Percentiles rank a stretch among this genome's conserved stretches.
These are phyloP conservation scores for Pyrenula aspistea DNA, from an alignment of 495 filamentous ascomycete genomes.

Conservation along the genomic window DNA sequence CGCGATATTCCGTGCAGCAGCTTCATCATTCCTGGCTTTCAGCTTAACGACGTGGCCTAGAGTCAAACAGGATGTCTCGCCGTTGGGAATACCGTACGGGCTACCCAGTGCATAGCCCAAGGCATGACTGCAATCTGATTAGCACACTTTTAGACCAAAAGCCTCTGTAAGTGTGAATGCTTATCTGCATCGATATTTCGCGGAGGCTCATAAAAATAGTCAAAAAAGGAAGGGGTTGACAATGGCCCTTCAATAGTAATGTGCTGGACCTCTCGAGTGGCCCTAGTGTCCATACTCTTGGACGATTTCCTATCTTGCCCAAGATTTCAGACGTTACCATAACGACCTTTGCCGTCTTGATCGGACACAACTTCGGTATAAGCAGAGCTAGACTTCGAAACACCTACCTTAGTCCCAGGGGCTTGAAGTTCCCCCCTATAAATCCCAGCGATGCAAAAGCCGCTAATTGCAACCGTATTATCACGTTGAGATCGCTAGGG, in stretches of 20 bases:
- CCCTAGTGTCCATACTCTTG: not conserved
- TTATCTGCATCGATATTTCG: not conserved
- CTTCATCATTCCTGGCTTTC: not conserved
- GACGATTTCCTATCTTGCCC: not conserved
- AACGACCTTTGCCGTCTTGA: not conserved
- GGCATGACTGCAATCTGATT: slow-evolving; percentile 27
- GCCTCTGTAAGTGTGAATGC: not conserved
- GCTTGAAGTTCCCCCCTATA: slow-evolving; percentile 22
- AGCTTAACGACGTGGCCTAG: not conserved
- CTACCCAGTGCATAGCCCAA: slow-evolving; percentile 36
- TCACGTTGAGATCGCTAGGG: slow-evolving; percentile 25
- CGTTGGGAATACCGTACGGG: slow-evolving; percentile 31
- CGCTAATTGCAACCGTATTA: slow-evolving; percentile 32
- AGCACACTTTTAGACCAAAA: slow-evolving; percentile 14
- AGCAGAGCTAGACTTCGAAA: not conserved
- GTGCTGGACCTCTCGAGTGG: not conserved
- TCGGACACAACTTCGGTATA: not conserved
- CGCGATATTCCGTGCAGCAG: not conserved
- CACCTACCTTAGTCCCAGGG: not conserved
- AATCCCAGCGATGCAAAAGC: slow-evolving; percentile 28
- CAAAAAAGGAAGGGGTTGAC: not conserved
- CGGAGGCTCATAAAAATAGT: not conserved
- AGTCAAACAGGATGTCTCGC: not conserved
- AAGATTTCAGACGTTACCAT: not conserved
- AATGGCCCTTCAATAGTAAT: not conserved